These are phyloP conservation scores for Oryza rufipogon DNA, from an alignment of 176 grass and related monocot species.

Conservation along the genomic window DNA sequence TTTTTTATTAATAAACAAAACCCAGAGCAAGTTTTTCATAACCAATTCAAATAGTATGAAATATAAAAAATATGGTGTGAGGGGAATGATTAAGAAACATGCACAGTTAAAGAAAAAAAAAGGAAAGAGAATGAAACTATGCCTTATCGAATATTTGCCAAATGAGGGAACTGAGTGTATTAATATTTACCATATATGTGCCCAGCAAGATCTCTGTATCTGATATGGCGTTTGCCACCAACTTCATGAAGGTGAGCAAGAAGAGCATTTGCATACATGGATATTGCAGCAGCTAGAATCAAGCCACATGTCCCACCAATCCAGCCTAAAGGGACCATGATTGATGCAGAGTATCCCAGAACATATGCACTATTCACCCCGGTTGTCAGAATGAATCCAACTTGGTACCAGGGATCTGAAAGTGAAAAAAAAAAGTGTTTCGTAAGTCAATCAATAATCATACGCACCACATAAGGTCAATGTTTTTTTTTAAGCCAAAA, in stretches of 20 bases:
- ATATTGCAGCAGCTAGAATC: slow-evolving; percentile 63
- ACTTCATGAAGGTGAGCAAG: slow-evolving; percentile 65
- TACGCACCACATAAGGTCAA: neutral
- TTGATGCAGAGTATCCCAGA: slow-evolving; percentile 70
- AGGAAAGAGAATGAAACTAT: neutral
- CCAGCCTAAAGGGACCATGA: slow-evolving; percentile 73
- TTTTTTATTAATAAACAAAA: neutral
- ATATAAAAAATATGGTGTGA: neutral
- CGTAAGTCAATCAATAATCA: neutral
- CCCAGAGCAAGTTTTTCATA: neutral
- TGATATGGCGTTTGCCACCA: slow-evolving; percentile 73
- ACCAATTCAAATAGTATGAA: neutral
- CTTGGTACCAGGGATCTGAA: slow-evolving; percentile 87
- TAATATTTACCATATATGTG: slow-evolving; percentile 61
- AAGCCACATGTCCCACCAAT: slow-evolving; percentile 55
- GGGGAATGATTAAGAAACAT: neutral
- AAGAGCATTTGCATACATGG: slow-evolving; percentile 73
- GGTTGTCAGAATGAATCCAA: slow-evolving; percentile 71
- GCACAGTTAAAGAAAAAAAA: neutral
- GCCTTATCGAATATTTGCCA: neutral
- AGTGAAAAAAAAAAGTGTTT: neutral
- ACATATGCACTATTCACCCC: slow-evolving; percentile 78
- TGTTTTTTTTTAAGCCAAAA: neutral
- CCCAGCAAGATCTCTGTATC: slow-evolving; percentile 77
- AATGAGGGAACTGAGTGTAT: neutral